Conservation (phyloP, 768 basidiomycete genomes). For the Lentinula aciculospora region DNA sequence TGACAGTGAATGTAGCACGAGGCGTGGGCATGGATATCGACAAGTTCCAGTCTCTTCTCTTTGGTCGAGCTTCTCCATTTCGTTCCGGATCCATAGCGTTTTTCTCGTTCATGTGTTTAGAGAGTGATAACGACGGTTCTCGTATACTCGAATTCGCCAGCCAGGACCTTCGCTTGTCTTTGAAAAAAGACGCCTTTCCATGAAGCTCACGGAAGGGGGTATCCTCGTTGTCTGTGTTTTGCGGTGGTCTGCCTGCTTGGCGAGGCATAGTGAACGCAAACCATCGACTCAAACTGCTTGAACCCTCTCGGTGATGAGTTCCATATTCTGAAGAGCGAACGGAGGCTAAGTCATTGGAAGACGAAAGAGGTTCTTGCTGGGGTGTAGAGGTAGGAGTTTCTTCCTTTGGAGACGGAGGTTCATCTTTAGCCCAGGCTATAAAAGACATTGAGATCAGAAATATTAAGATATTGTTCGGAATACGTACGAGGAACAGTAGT, state of each 20-base stretch:
- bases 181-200: conserved; percentile 28
- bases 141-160: conserved; percentile 34
- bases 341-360: conserved; percentile 49
- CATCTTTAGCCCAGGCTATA: conserved; percentile 79
- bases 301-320: conserved; percentile 14
- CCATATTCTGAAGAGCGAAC: conserved; percentile 21
- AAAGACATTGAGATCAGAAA: not conserved
- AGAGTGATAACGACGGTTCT: conserved; percentile 25
- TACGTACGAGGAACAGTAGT: conserved; percentile 67
- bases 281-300: conserved; percentile 53
- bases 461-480: not conserved
- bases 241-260: conserved; percentile 20
- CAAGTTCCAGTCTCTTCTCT: conserved; percentile 21
- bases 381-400: conserved; percentile 23
- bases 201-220: conserved; percentile 18
- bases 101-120: conserved; percentile 26
- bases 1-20: conserved; percentile 40
- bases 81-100: conserved; percentile 15
- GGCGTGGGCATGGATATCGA: conserved; percentile 29
- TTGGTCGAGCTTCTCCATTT: not conserved
- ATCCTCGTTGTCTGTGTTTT: conserved; percentile 9
- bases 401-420: conserved; percentile 70
- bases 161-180: conserved; percentile 48
- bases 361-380: conserved; percentile 27
- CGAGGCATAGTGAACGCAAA: conserved; percentile 69